These are phyloP conservation scores for Leccinum uliginosum DNA, from an alignment of 768 basidiomycete genomes.

Conservation along the genomic window DNA sequence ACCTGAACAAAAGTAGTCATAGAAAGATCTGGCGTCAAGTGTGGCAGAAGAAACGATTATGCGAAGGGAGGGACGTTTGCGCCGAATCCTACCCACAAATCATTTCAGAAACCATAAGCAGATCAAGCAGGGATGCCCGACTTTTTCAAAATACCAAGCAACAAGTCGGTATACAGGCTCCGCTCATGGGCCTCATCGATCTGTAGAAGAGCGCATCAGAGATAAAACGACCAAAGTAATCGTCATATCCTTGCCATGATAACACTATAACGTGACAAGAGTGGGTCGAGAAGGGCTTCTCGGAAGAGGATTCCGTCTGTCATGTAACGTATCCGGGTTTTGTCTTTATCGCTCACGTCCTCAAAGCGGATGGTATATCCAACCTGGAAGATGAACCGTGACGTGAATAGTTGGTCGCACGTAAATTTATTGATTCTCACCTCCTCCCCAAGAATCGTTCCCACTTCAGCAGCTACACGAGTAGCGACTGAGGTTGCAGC, in stretches of 20 bases:
- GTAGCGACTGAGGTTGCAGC: constrained; percentile 93
- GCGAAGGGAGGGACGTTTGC: constrained; percentile 84
- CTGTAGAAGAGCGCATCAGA: constrained; percentile 35
- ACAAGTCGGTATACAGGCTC: constrained; percentile 90
- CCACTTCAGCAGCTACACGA: constrained; percentile 91
- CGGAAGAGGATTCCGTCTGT: constrained; percentile 99
- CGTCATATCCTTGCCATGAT: constrained; percentile 70
- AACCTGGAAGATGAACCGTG: constrained; percentile 51
- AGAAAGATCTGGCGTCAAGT: constrained; percentile 84
- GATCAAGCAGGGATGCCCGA: constrained; percentile 29
- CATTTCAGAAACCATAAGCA: constrained; percentile 1
- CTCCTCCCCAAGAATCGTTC: constrained; percentile 84
- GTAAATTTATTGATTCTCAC: constrained; percentile 33
- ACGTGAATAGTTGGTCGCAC: not conserved
- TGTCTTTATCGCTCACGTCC: constrained; percentile 78
- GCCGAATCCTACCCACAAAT: constrained; percentile 62
- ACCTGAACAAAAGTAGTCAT: constrained; percentile 80
- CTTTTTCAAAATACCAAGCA: constrained; percentile 94
- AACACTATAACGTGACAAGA: constrained; percentile 89
- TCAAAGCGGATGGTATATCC: constrained; percentile 98
- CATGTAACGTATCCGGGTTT: constrained; percentile 90
- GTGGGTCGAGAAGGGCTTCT: constrained; percentile 87
- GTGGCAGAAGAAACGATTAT: constrained; percentile 96
- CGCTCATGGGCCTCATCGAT: constrained; percentile 98
- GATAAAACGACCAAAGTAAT: not conserved